A percentile compares a stretch with the other conserved stretches of the same genome.
Conservation (phyloP, 805 yeast genomes). For the Wickerhamomyces alni region DNA sequence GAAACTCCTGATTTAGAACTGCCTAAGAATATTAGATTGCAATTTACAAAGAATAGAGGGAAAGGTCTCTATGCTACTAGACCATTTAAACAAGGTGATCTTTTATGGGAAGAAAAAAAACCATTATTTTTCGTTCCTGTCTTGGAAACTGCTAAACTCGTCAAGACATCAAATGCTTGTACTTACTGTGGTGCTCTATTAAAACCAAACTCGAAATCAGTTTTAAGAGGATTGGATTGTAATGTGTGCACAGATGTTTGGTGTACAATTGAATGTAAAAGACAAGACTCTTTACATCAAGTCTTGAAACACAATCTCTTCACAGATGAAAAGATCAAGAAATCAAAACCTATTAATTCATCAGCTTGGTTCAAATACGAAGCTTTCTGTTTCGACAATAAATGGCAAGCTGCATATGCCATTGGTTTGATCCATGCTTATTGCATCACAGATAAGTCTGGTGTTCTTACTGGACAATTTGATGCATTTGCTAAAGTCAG, state of each 20-base stretch:
- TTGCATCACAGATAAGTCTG: constrained; percentile 34
- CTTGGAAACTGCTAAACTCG: constrained; percentile 54
- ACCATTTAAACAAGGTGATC: constrained; percentile 40
- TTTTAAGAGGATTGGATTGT: constrained; percentile 55
- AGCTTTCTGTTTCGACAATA: constrained; percentile 54
- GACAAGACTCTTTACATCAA: constrained; percentile 45
- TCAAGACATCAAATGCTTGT: constrained; percentile 62
- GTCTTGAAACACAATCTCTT: constrained; percentile 49
- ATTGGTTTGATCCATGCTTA: constrained; percentile 51
- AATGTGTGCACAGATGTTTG: constrained; percentile 58
- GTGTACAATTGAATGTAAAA: constrained; percentile 64
- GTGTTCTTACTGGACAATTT: constrained; percentile 39
- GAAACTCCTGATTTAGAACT: constrained; percentile 38
- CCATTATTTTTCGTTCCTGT: constrained; percentile 63
- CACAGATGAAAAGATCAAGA: constrained; percentile 27
- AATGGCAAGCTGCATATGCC: constrained; percentile 66
- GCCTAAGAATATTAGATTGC: constrained; percentile 39
- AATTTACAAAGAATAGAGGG: constrained; percentile 48
- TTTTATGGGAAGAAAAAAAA: constrained; percentile 54
- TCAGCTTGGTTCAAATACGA: constrained; percentile 51
- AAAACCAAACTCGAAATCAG: constrained; percentile 13
- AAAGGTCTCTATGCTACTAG: constrained; percentile 53
- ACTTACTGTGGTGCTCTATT: constrained; percentile 54
- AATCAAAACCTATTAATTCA: constrained; percentile 33
- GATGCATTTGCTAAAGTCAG: constrained; percentile 62